Conservation (phyloP, 2,329 filamentous ascomycete genomes). For the Colletotrichum brevisporum region DNA sequence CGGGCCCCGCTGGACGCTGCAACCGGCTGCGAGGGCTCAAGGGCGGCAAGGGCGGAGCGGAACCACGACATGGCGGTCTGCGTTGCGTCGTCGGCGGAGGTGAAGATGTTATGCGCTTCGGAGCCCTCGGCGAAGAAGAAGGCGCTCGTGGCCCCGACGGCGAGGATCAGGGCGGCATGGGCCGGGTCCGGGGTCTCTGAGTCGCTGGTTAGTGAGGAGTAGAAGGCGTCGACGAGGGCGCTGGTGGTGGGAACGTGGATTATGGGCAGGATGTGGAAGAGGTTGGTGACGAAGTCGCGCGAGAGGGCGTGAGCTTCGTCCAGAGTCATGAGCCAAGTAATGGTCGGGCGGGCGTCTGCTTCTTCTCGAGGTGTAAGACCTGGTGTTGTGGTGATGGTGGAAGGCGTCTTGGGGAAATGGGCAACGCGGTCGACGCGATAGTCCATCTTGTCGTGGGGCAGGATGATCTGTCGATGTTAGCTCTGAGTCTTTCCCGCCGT, state of each 20-base stretch:
- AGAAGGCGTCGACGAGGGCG: constrained; percentile 42
- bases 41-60: constrained; percentile 51
- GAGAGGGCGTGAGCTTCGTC: constrained; percentile 47
- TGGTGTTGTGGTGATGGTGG: background rate
- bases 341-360: background rate
- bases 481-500: background rate
- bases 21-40: constrained; percentile 53
- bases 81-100: constrained; percentile 20
- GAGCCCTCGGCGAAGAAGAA: constrained; percentile 45
- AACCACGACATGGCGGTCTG: constrained; percentile 47
- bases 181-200: constrained; percentile 38
- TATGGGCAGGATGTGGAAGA: constrained; percentile 46
- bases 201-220: constrained; percentile 38
- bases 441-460: constrained; percentile 12
- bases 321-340: constrained; percentile 42
- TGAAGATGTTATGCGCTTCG: background rate
- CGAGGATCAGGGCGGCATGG: constrained; percentile 46
- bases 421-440: constrained; percentile 17
- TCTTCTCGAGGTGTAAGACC: constrained; percentile 2
- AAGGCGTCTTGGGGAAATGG: constrained; percentile 23
- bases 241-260: constrained; percentile 46
- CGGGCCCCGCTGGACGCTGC: constrained; percentile 43
- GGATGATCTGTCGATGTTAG: background rate
- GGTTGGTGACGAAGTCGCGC: constrained; percentile 46
- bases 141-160: constrained; percentile 47